A percentile compares a stretch with the other conserved stretches of the same genome.
Evolutionary conservation across 78 protist genomes (phyloP).

Genomic region (Anaeramoeba ignava): DNA sequence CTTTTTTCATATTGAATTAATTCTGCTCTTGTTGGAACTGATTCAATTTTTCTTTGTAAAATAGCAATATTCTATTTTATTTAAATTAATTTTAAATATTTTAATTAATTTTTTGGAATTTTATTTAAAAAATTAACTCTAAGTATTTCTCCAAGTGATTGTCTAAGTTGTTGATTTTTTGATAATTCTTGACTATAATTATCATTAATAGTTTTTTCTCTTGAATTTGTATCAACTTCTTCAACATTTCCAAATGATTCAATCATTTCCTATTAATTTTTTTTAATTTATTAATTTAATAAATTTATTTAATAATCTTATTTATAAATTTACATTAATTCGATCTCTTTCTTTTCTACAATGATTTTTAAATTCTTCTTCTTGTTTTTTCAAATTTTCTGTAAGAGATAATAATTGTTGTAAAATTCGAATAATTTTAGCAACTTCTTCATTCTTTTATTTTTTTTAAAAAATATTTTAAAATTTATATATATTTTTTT

Average conservation of each 20-base stretch:
- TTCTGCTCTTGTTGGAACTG: conserved; percentile 76
- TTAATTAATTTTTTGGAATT: too few relatives aligned
- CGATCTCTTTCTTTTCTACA: background rate
- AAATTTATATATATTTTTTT: too few relatives aligned
- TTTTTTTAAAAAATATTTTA: too few relatives aligned
- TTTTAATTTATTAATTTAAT: too few relatives aligned
- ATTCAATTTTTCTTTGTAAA: conserved; percentile 58
- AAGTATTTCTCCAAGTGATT: background rate
- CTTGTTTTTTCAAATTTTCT: background rate
- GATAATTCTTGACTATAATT: background rate
- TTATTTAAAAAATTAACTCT: too few relatives aligned
- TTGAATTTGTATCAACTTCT: background rate
- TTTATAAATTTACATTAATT: too few relatives aligned
- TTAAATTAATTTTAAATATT: too few relatives aligned
- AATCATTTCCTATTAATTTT: too few relatives aligned
- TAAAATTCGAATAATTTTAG: background rate
- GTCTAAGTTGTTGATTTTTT: background rate
- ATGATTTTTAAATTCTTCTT: background rate
- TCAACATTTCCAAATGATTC: background rate
- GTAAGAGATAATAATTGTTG: background rate
- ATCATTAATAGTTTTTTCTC: background rate
- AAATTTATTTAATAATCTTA: too few relatives aligned
- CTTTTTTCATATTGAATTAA: conserved; percentile 74
- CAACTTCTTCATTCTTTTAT: background rate
- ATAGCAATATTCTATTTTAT: conserved; percentile 41